phyloP scores from a whole-genome alignment of 2,329 filamentous ascomycete species.

The Aspergillus glaucus region DNA sequence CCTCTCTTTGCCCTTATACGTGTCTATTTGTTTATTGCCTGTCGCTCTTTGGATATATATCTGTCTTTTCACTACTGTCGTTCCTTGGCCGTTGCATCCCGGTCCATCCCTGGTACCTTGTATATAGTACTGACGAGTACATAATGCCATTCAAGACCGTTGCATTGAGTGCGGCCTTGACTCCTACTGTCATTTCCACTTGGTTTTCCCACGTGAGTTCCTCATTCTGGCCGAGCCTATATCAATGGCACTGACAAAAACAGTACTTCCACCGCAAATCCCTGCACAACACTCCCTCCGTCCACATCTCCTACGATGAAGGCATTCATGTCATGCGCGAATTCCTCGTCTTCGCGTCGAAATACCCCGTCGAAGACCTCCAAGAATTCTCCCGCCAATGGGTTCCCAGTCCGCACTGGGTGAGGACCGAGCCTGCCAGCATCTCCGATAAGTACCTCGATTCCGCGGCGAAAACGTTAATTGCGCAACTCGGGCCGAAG shows the following conservation, averaged over 20 bases:
- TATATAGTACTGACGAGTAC: neutral
- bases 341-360: constrained; percentile 78
- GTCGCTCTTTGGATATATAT: too few relatives aligned
- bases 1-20: too few relatives aligned
- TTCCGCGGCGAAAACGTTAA: constrained; percentile 61
- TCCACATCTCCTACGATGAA: constrained; percentile 90
- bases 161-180: constrained; percentile 73
- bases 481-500: constrained; percentile 67
- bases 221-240: neutral
- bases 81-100: neutral
- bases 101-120: too few relatives aligned
- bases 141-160: constrained; percentile 68
- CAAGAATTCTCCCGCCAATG: constrained; percentile 88
- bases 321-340: constrained; percentile 79
- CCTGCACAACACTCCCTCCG: constrained; percentile 71
- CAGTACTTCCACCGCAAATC: constrained; percentile 78
- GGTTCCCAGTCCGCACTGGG: constrained; percentile 85
- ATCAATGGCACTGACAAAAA: neutral
- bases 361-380: constrained; percentile 86
- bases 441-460: constrained; percentile 61
- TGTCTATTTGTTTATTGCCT: too few relatives aligned
- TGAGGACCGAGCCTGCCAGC: constrained; percentile 64
- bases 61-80: neutral
- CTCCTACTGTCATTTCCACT: constrained; percentile 80
- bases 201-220: constrained; percentile 72